Percentiles rank a stretch among this genome's conserved stretches.
These are phyloP conservation scores for Fusarium aywerte DNA, from an alignment of 2,329 filamentous ascomycete species.

Conservation along the genomic window DNA sequence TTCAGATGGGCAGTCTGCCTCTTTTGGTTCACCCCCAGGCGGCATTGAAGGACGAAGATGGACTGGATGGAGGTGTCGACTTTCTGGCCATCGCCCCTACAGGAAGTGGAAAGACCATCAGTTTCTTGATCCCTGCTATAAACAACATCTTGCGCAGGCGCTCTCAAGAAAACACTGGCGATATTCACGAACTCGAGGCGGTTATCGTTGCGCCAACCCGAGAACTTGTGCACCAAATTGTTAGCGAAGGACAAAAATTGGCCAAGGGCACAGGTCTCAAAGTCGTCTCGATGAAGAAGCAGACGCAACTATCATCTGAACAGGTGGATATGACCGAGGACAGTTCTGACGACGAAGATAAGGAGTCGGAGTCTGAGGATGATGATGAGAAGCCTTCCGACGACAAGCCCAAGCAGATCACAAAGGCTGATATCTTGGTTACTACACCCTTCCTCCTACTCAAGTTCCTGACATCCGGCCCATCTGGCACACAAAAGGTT, in stretches of 20 bases:
- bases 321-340: conserved; percentile 53
- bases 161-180: conserved; percentile 55
- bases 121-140: conserved; percentile 89
- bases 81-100: conserved; percentile 92
- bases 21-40: conserved; percentile 72
- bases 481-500: conserved; percentile 58
- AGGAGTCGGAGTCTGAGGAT: conserved; percentile 53
- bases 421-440: conserved; percentile 54
- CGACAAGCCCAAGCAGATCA: conserved; percentile 45
- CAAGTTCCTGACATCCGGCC: conserved; percentile 70
- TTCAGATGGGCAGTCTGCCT: conserved; percentile 88
- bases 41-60: conserved; percentile 57
- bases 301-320: conserved; percentile 73
- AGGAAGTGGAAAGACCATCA: conserved; percentile 94
- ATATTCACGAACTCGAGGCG: conserved; percentile 66
- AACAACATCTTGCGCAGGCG: conserved; percentile 74
- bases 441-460: conserved; percentile 71
- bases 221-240: conserved; percentile 82
- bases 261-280: conserved; percentile 79
- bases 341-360: conserved; percentile 55
- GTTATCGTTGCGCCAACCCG: conserved; percentile 82
- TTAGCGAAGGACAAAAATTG: conserved; percentile 87
- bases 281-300: conserved; percentile 85
- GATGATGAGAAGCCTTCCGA: conserved; percentile 39
- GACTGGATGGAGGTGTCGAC: conserved; percentile 65